These are phyloP conservation scores for Fusarium sp. DNA, from an alignment of 2,329 filamentous ascomycete genomes.

Conservation along the genomic window DNA sequence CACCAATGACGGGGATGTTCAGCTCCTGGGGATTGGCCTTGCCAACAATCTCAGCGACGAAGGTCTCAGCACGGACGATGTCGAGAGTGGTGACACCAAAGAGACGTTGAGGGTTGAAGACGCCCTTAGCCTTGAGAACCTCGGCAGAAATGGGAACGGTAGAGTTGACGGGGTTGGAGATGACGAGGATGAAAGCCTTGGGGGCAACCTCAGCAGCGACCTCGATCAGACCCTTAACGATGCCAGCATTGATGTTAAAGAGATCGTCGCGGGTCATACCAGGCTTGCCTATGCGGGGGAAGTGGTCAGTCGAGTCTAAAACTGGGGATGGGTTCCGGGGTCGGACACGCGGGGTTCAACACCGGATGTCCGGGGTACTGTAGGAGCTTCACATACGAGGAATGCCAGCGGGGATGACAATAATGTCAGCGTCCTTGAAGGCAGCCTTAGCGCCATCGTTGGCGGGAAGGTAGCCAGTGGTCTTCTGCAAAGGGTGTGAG, in stretches of 20 bases:
- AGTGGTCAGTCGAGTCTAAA: constrained; percentile 38
- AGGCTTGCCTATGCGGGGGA: constrained; percentile 80
- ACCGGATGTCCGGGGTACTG: constrained; percentile 29
- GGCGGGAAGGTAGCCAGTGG: constrained; percentile 87
- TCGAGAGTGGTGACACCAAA: constrained; percentile 99
- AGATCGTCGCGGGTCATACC: constrained; percentile 99
- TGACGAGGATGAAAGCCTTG: constrained; percentile 95
- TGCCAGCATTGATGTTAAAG: constrained; percentile 99
- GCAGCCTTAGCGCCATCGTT: constrained; percentile 88
- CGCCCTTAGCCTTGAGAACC: constrained; percentile 91
- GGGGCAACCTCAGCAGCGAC: constrained; percentile 87
- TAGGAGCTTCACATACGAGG: constrained; percentile 75
- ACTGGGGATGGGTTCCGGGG: constrained; percentile 29
- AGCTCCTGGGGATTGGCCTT: constrained; percentile 85
- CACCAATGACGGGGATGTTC: constrained; percentile 91
- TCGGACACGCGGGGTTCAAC: constrained; percentile 36
- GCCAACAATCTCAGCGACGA: constrained; percentile 87
- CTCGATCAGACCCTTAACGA: constrained; percentile 94
- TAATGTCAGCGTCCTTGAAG: constrained; percentile 92
- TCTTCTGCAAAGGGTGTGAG: constrained; percentile 70
- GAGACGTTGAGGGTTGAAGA: constrained; percentile 94
- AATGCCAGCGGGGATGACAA: constrained; percentile 98
- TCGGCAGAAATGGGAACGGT: constrained; percentile 98
- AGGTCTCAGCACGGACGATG: constrained; percentile 97
- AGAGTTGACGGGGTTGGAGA: constrained; percentile 99